Evolutionary conservation across 2,329 filamentous ascomycete species (phyloP), one percentile per base, ranked within the genome.

Genomic region (Hypoxylon sp.): DNA sequence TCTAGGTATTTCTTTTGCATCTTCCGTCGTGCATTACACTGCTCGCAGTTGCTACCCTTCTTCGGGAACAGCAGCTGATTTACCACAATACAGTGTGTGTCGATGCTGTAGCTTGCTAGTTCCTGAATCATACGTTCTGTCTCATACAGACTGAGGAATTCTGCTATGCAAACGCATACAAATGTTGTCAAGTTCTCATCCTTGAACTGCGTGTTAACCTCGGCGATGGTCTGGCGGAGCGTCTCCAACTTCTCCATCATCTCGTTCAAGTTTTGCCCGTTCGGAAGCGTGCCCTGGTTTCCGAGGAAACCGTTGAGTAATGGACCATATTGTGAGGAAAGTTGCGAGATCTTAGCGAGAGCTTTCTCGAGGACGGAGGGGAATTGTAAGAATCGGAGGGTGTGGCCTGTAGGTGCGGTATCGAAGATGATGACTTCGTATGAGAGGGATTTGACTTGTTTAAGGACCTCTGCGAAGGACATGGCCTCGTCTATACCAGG

Each of bases 1-100:
- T 98, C 94, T 45, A 99, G 86, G 78, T 99, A 99, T 84, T 99
- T 99, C 85, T 94, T 96, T 85, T 99, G 96, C 96, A 99, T 99
- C 84, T 96, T 96, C 76, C 94, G 86, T 70, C 96, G 85, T 47
- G 96, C 92, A 77, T 94, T 97, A 81, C 96, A 99, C 84, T 99
- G 96, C 68, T 97, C 94, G 80, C 96, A 99, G 34, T 88, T 87
- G 77, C 91, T 96, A 56, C 90, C 90, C 71, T 90, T 86, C 80
- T 92, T 92, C 16, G 96, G 96, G 83, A 97, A 99, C 61, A 99
- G 84, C 71, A 99, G 86, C 85, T 99, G 96, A 81, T 99, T 99
- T 75, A 99, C 96, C 47, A 99, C 96, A 78, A 99, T 98, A 77
- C 91, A 90, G 82, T 98, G 96, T 5, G 95, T 97, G 79, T 99